phyloP scores from a whole-genome alignment of 805 yeast species.

The Suhomyces emberorum region DNA sequence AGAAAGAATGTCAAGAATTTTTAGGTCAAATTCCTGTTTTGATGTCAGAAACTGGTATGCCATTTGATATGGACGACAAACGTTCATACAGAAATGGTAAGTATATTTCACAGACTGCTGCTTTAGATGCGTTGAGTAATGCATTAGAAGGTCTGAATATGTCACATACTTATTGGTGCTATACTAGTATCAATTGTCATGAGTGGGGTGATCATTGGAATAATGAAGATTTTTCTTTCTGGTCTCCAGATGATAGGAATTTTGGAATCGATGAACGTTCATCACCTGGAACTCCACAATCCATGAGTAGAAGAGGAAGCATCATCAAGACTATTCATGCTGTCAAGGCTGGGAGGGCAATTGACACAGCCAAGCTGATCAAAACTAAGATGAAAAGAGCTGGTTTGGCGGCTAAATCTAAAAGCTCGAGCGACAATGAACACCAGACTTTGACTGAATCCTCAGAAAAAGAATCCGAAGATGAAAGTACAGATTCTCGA shows the following conservation, averaged over 20 bases:
- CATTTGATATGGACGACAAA: constrained; percentile 89
- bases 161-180: constrained; percentile 85
- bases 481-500: constrained; percentile 11
- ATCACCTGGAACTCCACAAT: constrained; percentile 2
- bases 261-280: constrained; percentile 13
- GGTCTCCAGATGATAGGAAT: constrained; percentile 61
- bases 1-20: constrained; percentile 55
- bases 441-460: neutral
- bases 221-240: constrained; percentile 88
- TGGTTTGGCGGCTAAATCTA: neutral
- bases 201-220: constrained; percentile 92
- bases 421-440: neutral
- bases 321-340: constrained; percentile 4
- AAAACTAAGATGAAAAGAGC: constrained; percentile 1
- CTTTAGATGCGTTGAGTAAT: constrained; percentile 75
- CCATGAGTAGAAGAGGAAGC: constrained; percentile 8
- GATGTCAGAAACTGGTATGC: constrained; percentile 96
- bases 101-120: constrained; percentile 71
- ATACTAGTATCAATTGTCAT: constrained; percentile 69
- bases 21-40: constrained; percentile 74
- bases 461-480: constrained; percentile 3
- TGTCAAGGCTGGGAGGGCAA: constrained; percentile 1
- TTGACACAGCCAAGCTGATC: constrained; percentile 3
- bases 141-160: constrained; percentile 75
- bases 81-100: constrained; percentile 64